Conservation (phyloP, 1,284 basidiomycete species). For the Polyporus tsugae region DNA sequence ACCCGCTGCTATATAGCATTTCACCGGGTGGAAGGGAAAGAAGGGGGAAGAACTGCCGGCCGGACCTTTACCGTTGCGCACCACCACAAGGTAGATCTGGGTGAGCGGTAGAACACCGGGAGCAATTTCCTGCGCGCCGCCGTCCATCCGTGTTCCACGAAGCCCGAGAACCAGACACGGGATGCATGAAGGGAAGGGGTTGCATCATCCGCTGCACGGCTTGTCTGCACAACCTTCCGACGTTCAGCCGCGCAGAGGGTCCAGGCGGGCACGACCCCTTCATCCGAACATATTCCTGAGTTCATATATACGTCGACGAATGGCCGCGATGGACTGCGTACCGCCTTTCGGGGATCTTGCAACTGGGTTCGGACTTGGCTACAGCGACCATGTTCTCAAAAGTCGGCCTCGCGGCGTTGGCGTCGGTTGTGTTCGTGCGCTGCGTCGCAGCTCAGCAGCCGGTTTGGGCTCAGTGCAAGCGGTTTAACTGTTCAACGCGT, state of each 20-base stretch:
- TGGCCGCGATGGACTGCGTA: not conserved
- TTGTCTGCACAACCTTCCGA: not conserved
- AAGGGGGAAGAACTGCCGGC: not conserved
- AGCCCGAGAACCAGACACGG: not conserved
- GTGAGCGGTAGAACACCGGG: slow-evolving; percentile 13
- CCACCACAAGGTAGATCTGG: not conserved
- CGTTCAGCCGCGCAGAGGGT: not conserved
- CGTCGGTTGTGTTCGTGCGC: slow-evolving; percentile 28
- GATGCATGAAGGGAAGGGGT: not conserved
- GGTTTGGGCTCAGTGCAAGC: slow-evolving; percentile 39
- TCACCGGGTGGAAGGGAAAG: not conserved
- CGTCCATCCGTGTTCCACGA: not conserved
- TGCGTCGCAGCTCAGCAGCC: slow-evolving; percentile 34
- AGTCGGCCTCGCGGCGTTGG: slow-evolving; percentile 26
- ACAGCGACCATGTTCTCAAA: slow-evolving; percentile 26
- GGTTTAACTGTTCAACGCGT: not conserved
- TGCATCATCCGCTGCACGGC: not conserved
- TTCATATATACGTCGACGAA: slow-evolving; percentile 13
- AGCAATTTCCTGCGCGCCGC: not conserved
- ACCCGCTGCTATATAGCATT: no score
- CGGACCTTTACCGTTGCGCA: not conserved
- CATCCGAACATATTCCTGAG: slow-evolving; percentile 24
- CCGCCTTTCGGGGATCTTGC: not conserved
- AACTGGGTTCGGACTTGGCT: no score
- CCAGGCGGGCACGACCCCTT: not conserved